Evolutionary conservation across 768 basidiomycete species (phyloP), one percentile per base, ranked within the genome.

Genomic region (Lactifluus volemus): DNA sequence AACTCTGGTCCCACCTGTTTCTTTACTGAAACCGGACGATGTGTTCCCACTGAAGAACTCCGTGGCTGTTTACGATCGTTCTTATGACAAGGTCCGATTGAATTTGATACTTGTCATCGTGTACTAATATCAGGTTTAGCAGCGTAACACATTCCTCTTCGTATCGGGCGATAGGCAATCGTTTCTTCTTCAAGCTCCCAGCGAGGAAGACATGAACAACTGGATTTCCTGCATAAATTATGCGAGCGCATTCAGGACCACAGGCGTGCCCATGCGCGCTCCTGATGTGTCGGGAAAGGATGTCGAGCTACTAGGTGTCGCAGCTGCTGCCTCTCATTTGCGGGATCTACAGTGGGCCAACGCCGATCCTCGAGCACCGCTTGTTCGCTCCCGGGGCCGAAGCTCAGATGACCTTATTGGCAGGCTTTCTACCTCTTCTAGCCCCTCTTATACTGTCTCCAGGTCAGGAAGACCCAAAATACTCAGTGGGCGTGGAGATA

Each of bases 151-250:
- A 2, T 85, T 98, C 70, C 85, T 92, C 25, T 80, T 98, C 60
- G 77, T 84, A 30, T 78, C 91, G 70, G 78, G 84, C 29, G 83
- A 88, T 67, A 85, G 90, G 11, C 87, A 91, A 1, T 89, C 92
- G 66, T 83, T 88, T 61, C 81, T 98, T 41, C 77, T 98, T 19
- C 91, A 92, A 69, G 81, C 89, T 6, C 68, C 77, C 12, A 78
- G 81, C 67, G 84, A 86, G 61, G 71, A 75, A 48, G 90, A 94
- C 60, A 80, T 91, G 76, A 88, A 94, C 67, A 82, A 86, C 64
- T 99, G 97, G 97, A 85, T 98, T 63, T 80, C 87, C 14, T 78
- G 80, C 36, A 92, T 98, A 69, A 99, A 99, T 73, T 98, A 97
- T 70, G 93, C 93, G 3, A 88, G 92, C 60, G 79, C 91, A 5